Evolutionary conservation across 1,139 yeast genomes (phyloP).

Genomic region (Fermentozyma sake): DNA sequence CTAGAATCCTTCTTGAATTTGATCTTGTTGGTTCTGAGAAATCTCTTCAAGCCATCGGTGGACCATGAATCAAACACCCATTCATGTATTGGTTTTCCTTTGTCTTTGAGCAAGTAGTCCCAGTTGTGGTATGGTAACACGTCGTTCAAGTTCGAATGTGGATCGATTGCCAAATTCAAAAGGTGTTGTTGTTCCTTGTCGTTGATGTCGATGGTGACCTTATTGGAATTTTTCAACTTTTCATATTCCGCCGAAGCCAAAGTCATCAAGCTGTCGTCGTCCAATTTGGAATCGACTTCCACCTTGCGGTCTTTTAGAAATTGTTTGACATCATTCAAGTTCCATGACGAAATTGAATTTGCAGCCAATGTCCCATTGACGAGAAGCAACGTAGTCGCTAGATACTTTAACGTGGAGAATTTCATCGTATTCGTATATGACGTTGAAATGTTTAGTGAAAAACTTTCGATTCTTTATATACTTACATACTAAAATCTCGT

Average conservation of each 20-base stretch:
- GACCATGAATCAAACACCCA: conserved; percentile 55
- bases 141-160: conserved; percentile 11
- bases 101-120: conserved; percentile 8
- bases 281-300: conserved; percentile 15
- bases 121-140: conserved; percentile 15
- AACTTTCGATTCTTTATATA: too few relatives aligned
- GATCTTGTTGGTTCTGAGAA: conserved; percentile 31
- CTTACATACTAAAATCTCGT: too few relatives aligned
- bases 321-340: conserved; percentile 21
- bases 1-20: conserved; percentile 22
- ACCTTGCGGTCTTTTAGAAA: conserved; percentile 33
- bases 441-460: neutral
- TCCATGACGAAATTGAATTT: conserved; percentile 13
- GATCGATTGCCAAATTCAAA: conserved; percentile 15
- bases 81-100: conserved; percentile 10
- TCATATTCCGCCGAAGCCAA: conserved; percentile 30
- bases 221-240: conserved; percentile 13
- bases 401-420: neutral
- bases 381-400: neutral
- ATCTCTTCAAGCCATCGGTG: conserved; percentile 24
- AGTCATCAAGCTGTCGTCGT: conserved; percentile 27
- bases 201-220: conserved; percentile 9
- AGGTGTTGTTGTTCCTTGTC: conserved; percentile 14
- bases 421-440: neutral
- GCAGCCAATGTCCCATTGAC: neutral